Evolutionary conservation across 169 alveolate species (phyloP).

Genomic region (Eimeria nieschulzi): DNA sequence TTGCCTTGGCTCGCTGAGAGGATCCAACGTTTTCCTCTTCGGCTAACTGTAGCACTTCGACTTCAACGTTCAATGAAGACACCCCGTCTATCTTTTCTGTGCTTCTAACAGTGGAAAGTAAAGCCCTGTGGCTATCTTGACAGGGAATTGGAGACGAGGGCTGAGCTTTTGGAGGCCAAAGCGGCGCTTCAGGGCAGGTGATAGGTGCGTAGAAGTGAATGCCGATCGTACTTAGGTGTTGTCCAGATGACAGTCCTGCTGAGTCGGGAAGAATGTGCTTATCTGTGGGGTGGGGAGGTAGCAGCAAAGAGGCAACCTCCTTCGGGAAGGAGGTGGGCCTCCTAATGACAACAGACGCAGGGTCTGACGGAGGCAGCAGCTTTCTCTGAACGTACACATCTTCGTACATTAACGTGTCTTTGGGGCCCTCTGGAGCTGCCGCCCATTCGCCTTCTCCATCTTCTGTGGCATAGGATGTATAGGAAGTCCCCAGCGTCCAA

Average conservation of each 20-base stretch:
- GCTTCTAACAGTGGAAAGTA: not conserved
- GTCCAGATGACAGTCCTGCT: not conserved
- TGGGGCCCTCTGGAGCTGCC: slow-evolving; percentile 17
- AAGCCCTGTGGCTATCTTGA: not conserved
- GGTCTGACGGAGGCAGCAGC: slow-evolving; percentile 45
- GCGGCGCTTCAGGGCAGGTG: slow-evolving; percentile 32
- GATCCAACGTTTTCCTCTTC: not conserved
- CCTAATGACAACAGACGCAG: slow-evolving; percentile 28
- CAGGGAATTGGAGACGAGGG: not conserved
- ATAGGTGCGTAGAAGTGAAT: slow-evolving; percentile 8
- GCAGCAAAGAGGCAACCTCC: slow-evolving; percentile 13
- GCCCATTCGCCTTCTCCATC: slow-evolving; percentile 33
- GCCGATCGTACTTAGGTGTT: slow-evolving; percentile 16
- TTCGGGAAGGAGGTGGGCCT: slow-evolving; percentile 26
- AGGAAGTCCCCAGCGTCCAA: slow-evolving; percentile 11
- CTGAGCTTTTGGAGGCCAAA: not conserved
- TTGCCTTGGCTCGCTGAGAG: too few species aligned
- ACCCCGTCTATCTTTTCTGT: not conserved
- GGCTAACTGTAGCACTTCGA: slow-evolving; percentile 1
- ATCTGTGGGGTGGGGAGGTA: slow-evolving; percentile 37
- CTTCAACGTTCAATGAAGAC: not conserved
- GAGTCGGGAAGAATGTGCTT: too few species aligned
- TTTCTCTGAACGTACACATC: slow-evolving; percentile 26
- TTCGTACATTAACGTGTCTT: slow-evolving; percentile 13
- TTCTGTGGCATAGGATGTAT: not conserved